Percentiles rank a stretch among this genome's conserved stretches.
These are phyloP conservation scores for Phylloporus sp. DNA, from an alignment of 768 basidiomycete species.

Conservation along the genomic window DNA sequence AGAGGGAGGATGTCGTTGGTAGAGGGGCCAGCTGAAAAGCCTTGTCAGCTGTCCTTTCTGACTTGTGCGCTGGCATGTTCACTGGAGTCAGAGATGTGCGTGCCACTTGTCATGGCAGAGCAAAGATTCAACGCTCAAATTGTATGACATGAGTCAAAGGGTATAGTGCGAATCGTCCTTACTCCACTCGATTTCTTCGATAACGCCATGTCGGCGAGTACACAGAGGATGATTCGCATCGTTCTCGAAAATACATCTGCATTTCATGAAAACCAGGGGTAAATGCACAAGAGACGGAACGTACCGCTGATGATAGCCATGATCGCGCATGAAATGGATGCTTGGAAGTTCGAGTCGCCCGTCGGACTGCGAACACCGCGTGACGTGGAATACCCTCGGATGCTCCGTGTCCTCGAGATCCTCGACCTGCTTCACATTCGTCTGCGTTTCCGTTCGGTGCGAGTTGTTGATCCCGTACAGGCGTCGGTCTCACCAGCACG, in stretches of 20 bases:
- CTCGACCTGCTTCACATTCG: conserved; percentile 75
- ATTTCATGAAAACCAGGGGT: neutral
- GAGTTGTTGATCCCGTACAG: conserved; percentile 76
- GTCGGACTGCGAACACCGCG: conserved; percentile 84
- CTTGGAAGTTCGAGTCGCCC: conserved; percentile 89
- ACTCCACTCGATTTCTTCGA: conserved; percentile 83
- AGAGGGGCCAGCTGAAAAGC: too few relatives aligned
- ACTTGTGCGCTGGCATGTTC: too few relatives aligned
- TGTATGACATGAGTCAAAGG: too few relatives aligned
- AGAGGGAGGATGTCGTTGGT: too few relatives aligned
- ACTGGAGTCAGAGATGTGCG: too few relatives aligned
- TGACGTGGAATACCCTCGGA: conserved; percentile 90
- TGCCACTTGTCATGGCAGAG: too few relatives aligned
- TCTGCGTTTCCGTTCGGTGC: conserved; percentile 78
- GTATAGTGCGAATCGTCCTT: conserved; percentile 82
- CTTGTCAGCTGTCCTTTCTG: too few relatives aligned
- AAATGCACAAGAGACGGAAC: neutral
- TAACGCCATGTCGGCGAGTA: conserved; percentile 79
- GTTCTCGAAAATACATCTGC: conserved; percentile 82
- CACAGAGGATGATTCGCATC: conserved; percentile 89
- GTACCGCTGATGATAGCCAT: conserved; percentile 90
- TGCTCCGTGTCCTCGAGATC: conserved; percentile 74
- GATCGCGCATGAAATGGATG: conserved; percentile 97
- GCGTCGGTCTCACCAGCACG: neutral
- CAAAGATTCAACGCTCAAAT: too few relatives aligned